A percentile compares a stretch with the other conserved stretches of the same genome.
Conservation (phyloP, 768 basidiomycete genomes). For the Gyrodon lividus region DNA sequence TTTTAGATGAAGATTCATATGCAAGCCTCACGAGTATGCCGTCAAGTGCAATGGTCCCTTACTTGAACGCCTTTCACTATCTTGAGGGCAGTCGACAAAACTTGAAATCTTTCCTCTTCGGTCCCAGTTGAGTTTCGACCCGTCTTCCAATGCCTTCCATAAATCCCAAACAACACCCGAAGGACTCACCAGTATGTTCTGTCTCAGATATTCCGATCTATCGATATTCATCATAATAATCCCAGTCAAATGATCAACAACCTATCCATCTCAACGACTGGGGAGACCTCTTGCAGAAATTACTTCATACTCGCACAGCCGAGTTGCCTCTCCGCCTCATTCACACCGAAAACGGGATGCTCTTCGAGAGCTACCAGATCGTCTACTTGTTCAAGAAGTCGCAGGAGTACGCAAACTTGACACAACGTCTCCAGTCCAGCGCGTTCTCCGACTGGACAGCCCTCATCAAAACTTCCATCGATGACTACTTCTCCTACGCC, state of each 20-base stretch:
- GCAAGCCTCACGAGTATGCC: too few species aligned
- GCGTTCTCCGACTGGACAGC: background rate
- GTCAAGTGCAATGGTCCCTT: too few species aligned
- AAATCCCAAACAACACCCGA: background rate
- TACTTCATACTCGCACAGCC: background rate
- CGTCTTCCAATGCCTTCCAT: background rate
- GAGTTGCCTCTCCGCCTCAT: background rate
- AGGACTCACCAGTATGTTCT: background rate
- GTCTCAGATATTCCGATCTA: background rate
- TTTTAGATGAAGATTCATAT: too few species aligned
- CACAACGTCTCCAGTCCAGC: background rate
- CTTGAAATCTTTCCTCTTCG: too few species aligned
- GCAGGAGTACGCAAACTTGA: background rate
- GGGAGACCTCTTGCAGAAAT: background rate
- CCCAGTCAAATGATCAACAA: background rate
- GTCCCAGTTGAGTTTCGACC: background rate
- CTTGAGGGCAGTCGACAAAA: too few species aligned
- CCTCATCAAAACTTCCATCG: background rate
- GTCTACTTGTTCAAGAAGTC: background rate
- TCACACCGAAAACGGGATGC: background rate
- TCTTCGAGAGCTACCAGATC: background rate
- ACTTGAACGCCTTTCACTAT: too few species aligned
- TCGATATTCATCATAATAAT: background rate
- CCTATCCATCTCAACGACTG: background rate
- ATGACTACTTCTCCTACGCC: background rate